A percentile compares a stretch with the other conserved stretches of the same genome.
Conservation (phyloP, 2,329 filamentous ascomycete genomes). For the Fusarium begoniae region DNA sequence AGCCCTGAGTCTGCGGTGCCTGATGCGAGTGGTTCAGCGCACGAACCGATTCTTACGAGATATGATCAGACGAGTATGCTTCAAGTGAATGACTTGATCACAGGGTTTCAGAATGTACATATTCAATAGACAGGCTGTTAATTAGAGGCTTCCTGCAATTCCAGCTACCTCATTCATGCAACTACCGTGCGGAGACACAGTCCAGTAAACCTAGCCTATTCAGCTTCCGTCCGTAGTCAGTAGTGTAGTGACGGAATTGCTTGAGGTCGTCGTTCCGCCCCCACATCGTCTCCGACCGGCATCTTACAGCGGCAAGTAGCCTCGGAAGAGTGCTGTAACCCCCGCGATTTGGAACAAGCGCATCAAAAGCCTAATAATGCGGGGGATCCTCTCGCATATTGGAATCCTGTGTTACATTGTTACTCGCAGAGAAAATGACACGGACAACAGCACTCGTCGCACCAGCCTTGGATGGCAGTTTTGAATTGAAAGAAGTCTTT, state of each 20-base stretch:
- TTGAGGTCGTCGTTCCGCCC: not conserved
- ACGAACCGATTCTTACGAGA: not conserved
- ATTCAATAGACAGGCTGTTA: not conserved
- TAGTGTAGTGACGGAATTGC: not conserved
- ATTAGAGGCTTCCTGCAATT: rapidly evolving
- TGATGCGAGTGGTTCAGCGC: not conserved
- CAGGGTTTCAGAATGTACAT: slow-evolving; percentile 1
- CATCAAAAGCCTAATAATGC: not conserved
- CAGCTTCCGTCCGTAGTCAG: not conserved
- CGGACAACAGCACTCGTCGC: slow-evolving; percentile 11
- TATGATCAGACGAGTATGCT: slow-evolving; percentile 13
- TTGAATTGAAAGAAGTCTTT: not conserved
- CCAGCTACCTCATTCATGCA: not conserved
- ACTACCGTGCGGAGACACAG: not conserved
- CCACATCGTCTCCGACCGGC: slow-evolving; percentile 16
- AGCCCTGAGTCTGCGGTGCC: not conserved
- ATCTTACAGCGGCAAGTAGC: not conserved
- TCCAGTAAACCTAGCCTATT: not conserved
- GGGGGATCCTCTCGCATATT: not conserved
- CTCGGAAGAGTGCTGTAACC: not conserved
- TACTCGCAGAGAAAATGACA: not conserved
- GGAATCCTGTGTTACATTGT: not conserved
- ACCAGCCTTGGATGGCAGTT: not conserved
- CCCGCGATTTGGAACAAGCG: not conserved
- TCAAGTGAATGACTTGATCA: slow-evolving; percentile 5